These are phyloP conservation scores for Linum lewisii DNA, from an alignment of 345 rosid genomes.

Conservation along the genomic window DNA sequence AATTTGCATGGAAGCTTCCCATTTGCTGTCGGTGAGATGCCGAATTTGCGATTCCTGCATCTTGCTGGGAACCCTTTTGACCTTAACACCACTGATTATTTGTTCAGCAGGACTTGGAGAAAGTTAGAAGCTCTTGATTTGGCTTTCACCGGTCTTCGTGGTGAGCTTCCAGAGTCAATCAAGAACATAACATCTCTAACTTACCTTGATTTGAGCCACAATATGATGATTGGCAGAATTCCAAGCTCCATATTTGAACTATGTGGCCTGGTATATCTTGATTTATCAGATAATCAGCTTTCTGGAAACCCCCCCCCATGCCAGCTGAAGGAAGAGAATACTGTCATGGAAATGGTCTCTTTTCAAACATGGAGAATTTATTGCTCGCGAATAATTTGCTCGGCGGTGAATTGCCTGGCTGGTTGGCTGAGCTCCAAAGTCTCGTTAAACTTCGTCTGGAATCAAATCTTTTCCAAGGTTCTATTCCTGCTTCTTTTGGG, in stretches of 20 bases:
- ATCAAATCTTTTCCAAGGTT: neutral
- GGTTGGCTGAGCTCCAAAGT: constrained; percentile 1
- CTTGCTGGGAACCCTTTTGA: neutral
- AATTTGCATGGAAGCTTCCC: neutral
- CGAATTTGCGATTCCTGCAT: neutral
- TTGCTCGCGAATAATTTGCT: neutral
- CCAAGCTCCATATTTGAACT: neutral
- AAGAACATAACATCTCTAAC: constrained; percentile 3
- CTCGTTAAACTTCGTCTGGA: neutral
- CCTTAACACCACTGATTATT: neutral
- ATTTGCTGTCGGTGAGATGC: constrained; percentile 1
- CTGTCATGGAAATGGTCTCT: neutral
- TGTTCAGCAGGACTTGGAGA: neutral
- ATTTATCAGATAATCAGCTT: neutral
- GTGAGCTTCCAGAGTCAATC: neutral
- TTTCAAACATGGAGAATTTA: neutral
- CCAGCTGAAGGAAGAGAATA: neutral
- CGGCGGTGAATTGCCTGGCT: neutral
- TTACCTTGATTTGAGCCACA: neutral
- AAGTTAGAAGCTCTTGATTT: neutral
- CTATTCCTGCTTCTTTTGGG: neutral
- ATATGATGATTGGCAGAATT: neutral
- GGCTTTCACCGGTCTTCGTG: neutral
- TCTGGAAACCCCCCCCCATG: too few species aligned
- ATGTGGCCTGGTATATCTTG: neutral